Percentiles rank a stretch among this genome's conserved stretches.
Conservation (phyloP, 106 monocot species). For the Allium sativum region DNA sequence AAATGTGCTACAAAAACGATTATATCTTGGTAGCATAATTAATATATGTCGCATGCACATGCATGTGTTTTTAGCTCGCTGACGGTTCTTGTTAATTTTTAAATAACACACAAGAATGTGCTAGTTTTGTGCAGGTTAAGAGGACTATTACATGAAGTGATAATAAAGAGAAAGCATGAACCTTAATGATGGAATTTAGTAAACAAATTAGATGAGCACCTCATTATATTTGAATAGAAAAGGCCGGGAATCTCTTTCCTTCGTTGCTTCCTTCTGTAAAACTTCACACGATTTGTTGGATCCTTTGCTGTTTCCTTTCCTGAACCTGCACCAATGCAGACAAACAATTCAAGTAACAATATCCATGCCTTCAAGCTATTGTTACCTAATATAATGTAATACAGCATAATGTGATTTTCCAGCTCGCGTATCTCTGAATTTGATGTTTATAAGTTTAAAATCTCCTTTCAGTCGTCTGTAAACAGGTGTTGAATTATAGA, state of each 20-base stretch:
- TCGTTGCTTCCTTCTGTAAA: conserved; percentile 30
- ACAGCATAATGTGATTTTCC: background rate
- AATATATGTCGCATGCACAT: background rate
- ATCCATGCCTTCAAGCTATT: background rate
- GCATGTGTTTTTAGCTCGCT: background rate
- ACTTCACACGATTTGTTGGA: conserved; percentile 10
- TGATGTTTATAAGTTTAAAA: background rate
- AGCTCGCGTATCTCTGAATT: background rate
- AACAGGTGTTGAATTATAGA: too few species aligned
- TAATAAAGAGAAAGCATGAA: too few species aligned
- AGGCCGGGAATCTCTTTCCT: conserved; percentile 61
- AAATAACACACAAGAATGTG: too few species aligned
- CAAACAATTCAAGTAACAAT: conserved; percentile 5
- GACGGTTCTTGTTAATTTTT: too few species aligned
- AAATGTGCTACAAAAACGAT: too few species aligned
- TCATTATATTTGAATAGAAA: conserved; percentile 91
- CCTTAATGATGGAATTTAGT: too few species aligned
- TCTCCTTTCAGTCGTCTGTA: background rate
- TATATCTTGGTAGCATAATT: background rate
- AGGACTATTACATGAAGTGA: too few species aligned
- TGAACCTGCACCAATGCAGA: conserved; percentile 34
- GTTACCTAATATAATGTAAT: background rate
- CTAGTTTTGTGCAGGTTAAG: too few species aligned
- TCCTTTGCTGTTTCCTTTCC: conserved; percentile 25
- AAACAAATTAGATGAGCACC: conserved; percentile 19